Conservation (phyloP, 2,329 filamentous ascomycete species). For the Xylariaceae sp. region DNA sequence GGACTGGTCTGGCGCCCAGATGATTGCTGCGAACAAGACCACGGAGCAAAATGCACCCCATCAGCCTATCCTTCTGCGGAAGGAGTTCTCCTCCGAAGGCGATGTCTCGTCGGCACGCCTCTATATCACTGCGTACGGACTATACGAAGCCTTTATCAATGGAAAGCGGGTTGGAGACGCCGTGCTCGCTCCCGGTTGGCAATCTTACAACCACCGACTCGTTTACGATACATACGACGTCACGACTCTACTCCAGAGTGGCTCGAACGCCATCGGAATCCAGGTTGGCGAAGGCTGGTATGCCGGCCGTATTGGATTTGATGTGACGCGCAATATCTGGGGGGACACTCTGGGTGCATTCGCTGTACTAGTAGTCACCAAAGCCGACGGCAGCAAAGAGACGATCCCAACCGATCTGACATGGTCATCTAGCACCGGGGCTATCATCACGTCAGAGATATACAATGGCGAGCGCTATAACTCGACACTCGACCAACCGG, state of each 20-base stretch:
- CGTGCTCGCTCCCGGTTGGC: conserved; percentile 59
- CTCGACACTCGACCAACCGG: conserved; percentile 34
- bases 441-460: conserved; percentile 38
- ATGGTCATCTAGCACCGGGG: conserved; percentile 39
- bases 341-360: conserved; percentile 43
- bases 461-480: conserved; percentile 45
- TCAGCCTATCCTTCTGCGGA: conserved; percentile 44
- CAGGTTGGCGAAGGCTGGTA: conserved; percentile 62
- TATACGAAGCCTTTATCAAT: conserved; percentile 57
- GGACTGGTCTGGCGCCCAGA: conserved; percentile 43
- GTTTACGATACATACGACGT: conserved; percentile 62
- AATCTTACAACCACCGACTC: conserved; percentile 56
- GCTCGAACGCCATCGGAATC: conserved; percentile 51
- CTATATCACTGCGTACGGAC: conserved; percentile 54
- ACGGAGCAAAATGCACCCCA: conserved; percentile 40
- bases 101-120: conserved; percentile 48
- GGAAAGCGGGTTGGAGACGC: conserved; percentile 49
- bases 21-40: conserved; percentile 42
- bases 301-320: conserved; percentile 47
- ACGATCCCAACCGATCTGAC: conserved; percentile 41
- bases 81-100: conserved; percentile 39
- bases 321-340: conserved; percentile 38
- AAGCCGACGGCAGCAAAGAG: conserved; percentile 25
- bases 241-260: conserved; percentile 46
- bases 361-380: conserved; percentile 40